Conservation (phyloP, 352 stramenopile species). For the Globisporangium acanthophoron region DNA sequence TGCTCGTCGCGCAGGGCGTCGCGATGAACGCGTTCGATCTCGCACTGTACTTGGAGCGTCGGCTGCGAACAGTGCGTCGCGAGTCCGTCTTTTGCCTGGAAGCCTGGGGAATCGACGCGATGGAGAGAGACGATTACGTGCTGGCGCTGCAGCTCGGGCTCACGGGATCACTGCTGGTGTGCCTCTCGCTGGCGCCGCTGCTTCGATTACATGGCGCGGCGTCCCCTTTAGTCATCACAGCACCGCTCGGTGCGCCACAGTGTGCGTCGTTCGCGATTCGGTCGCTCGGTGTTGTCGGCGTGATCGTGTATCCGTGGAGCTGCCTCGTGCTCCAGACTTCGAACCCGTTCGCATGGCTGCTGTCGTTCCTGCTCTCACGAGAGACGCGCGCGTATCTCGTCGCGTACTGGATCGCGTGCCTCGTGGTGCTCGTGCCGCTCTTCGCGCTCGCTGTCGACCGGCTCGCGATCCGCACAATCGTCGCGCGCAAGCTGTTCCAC, state of each 20-base stretch:
- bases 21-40: conserved; percentile 47
- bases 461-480: conserved; percentile 54
- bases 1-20: conserved; percentile 59
- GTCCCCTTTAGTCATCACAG: conserved; percentile 30
- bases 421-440: conserved; percentile 48
- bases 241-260: conserved; percentile 22
- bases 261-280: conserved; percentile 27
- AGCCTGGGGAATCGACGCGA: conserved; percentile 22
- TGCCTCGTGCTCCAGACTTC: conserved; percentile 53
- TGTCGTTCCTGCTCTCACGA: conserved; percentile 35
- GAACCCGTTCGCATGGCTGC: conserved; percentile 58
- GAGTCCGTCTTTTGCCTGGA: conserved; percentile 9
- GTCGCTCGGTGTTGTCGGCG: conserved; percentile 22
- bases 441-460: conserved; percentile 32
- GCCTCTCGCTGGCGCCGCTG: conserved; percentile 36
- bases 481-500: conserved; percentile 80
- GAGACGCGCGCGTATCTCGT: conserved; percentile 32
- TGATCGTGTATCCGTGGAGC: conserved; percentile 57
- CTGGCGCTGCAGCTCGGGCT: conserved; percentile 59
- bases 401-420: conserved; percentile 46
- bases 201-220: conserved; percentile 34
- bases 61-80: conserved; percentile 20
- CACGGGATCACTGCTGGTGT: conserved; percentile 41
- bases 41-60: conserved; percentile 31
- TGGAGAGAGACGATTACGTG: conserved; percentile 34